Percentiles rank a stretch among this genome's conserved stretches.
phyloP scores from a whole-genome alignment of 768 basidiomycete species.

The Lentinus brumalis region DNA sequence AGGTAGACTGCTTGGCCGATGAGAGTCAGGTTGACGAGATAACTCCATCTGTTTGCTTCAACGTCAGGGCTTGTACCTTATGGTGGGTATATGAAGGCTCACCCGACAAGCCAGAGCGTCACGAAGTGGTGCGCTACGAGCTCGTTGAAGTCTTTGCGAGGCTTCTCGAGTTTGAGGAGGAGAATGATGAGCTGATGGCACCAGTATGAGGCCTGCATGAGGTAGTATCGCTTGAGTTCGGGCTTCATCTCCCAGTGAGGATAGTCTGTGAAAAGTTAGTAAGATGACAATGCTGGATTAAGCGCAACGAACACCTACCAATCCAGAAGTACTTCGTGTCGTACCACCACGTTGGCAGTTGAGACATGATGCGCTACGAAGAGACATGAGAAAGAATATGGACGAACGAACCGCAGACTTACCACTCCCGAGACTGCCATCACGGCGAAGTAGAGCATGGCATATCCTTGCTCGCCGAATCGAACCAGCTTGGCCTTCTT shows the following conservation, averaged over 20 bases:
- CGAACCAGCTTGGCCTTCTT: slow-evolving; percentile 71
- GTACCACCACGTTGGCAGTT: slow-evolving; percentile 86
- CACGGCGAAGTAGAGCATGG: slow-evolving; percentile 73
- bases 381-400: neutral
- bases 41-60: slow-evolving; percentile 67
- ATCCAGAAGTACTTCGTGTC: slow-evolving; percentile 84
- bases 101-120: slow-evolving; percentile 94
- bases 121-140: slow-evolving; percentile 90
- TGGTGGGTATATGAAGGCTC: slow-evolving; percentile 20
- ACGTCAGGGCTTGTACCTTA: neutral
- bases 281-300: neutral
- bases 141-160: slow-evolving; percentile 87
- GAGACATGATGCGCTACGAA: slow-evolving; percentile 75
- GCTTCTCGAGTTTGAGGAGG: slow-evolving; percentile 86
- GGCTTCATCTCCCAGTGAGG: slow-evolving; percentile 89
- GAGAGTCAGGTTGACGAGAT: slow-evolving; percentile 73
- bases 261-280: slow-evolving; percentile 55
- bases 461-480: slow-evolving; percentile 93
- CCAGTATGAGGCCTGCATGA: slow-evolving; percentile 94
- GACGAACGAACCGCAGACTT: slow-evolving; percentile 34
- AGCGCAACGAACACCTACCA: slow-evolving; percentile 40
- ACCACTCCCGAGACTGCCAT: slow-evolving; percentile 81
- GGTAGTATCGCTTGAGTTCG: slow-evolving; percentile 88
- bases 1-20: slow-evolving; percentile 92
- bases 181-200: slow-evolving; percentile 89